Percentiles rank a stretch among this genome's conserved stretches.
These are phyloP conservation scores for Pneumocystis jirovecii DNA, from an alignment of 1,139 yeast genomes.

Conservation along the genomic window DNA sequence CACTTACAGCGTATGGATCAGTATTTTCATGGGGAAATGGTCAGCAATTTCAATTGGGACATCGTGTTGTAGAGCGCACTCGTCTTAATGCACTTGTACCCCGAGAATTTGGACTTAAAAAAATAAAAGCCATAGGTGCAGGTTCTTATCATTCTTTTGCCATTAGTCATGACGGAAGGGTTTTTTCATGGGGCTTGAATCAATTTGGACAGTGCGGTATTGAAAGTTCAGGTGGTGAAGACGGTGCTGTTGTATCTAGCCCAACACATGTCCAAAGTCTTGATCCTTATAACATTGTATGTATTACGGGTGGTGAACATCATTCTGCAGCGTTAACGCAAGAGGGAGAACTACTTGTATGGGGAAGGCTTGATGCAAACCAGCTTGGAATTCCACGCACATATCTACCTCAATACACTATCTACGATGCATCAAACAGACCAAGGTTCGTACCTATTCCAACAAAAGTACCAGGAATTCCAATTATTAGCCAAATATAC, in stretches of 20 bases:
- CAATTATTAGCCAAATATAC: slow-evolving; percentile 49
- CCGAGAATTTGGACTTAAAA: slow-evolving; percentile 51
- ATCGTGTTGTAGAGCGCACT: slow-evolving; percentile 65
- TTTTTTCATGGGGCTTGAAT: slow-evolving; percentile 86
- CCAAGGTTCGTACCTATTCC: slow-evolving; percentile 83
- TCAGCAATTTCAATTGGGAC: slow-evolving; percentile 80
- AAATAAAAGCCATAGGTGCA: slow-evolving; percentile 65
- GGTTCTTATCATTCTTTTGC: slow-evolving; percentile 98
- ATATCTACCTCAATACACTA: slow-evolving; percentile 52
- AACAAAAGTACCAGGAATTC: slow-evolving; percentile 39
- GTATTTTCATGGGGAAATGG: slow-evolving; percentile 98
- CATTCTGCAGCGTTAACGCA: slow-evolving; percentile 65
- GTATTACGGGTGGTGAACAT: slow-evolving; percentile 86
- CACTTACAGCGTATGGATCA: slow-evolving; percentile 67
- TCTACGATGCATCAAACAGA: slow-evolving; percentile 62
- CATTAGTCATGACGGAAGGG: slow-evolving; percentile 52
- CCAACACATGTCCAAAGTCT: slow-evolving; percentile 60
- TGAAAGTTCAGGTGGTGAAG: slow-evolving; percentile 45
- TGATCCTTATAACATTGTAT: slow-evolving; percentile 39
- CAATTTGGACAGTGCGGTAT: slow-evolving; percentile 94
- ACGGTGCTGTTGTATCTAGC: slow-evolving; percentile 42
- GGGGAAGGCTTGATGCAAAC: slow-evolving; percentile 88
- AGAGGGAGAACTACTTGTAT: slow-evolving; percentile 59
- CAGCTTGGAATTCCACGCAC: slow-evolving; percentile 67
- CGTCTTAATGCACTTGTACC: slow-evolving; percentile 57